Evolutionary conservation across 2,329 filamentous ascomycete species (phyloP), one percentile per base, ranked within the genome.

Genomic region (Calonectria pseudoturangicola): DNA sequence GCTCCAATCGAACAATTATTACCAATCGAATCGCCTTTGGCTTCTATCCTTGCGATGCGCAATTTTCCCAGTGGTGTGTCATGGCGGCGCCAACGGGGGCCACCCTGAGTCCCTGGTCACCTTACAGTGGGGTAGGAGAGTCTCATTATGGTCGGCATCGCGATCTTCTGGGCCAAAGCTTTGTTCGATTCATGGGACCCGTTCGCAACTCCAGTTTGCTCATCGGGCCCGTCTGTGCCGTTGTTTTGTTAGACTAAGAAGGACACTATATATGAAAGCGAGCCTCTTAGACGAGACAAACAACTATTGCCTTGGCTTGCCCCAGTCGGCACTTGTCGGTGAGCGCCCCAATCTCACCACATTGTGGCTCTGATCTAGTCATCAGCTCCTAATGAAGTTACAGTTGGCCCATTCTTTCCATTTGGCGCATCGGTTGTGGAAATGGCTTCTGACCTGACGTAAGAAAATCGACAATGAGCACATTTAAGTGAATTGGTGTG

Each of bases 1-100:
- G 58, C 48, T 66, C 71, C 56, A 50, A 76, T 73, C 73, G 70
- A 75, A 73, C 73, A 76, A 75, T 71, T 72, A 76, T 76, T 75
- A 73, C 72, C 74, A 78, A 76, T 67, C 64, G 70, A 73, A 72
- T 74, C 72, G 43, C 15, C 56, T 51, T 73, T 48, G 33, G 60
- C 62, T 62, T 69, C 50, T 30, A 73, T 70, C 71, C 75, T 71
- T 74, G 70, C 68, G 69, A 74, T 74, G 58, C 56, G 50, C 64
- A 72, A 72, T 74, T 70, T 74, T 71, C 67, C 33, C 68, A 56
- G 58, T 67, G 56, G 64, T 77, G 66, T 75, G 71, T 75, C 74
- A 74, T 76, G 72, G 60, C 68, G 67, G 74, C 70, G 33, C 39
- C 47, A 66, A 73, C 47, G 58, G 47, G 68, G 68, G 28, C 48